Conservation (phyloP, 345 rosid species). For the Nasturtium officinale region DNA sequence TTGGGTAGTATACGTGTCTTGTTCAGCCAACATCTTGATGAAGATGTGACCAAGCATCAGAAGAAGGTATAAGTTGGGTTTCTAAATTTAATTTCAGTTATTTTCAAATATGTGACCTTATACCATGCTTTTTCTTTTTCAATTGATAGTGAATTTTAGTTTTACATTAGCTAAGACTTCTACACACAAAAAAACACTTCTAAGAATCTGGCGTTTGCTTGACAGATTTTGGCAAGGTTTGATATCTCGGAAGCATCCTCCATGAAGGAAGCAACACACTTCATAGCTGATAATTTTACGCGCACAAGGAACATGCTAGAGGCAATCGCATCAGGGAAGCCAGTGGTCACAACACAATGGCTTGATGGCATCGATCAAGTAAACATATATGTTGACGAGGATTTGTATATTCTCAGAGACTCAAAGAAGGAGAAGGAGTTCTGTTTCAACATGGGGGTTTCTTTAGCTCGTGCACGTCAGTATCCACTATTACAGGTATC, state of each 20-base stretch:
- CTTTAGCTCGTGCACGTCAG: constrained; percentile 70
- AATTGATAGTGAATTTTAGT: background rate
- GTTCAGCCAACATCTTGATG: constrained; percentile 90
- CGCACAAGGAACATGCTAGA: constrained; percentile 91
- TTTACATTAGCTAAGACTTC: constrained; percentile 1
- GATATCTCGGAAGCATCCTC: constrained; percentile 62
- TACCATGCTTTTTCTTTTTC: background rate
- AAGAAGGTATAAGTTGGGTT: constrained; percentile 60
- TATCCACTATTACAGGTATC: constrained; percentile 62
- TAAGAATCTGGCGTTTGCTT: constrained; percentile 28
- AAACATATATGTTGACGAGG: constrained; percentile 71
- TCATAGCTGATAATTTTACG: constrained; percentile 69
- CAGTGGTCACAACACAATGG: constrained; percentile 80
- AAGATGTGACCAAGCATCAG: constrained; percentile 70
- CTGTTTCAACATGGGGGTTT: constrained; percentile 74
- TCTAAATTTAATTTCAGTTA: constrained; percentile 4
- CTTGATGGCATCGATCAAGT: constrained; percentile 75
- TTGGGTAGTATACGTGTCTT: constrained; percentile 64
- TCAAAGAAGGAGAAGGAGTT: constrained; percentile 72
- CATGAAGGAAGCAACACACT: constrained; percentile 77
- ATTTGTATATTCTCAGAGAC: constrained; percentile 61
- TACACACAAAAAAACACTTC: constrained; percentile 14
- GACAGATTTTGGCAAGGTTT: constrained; percentile 71
- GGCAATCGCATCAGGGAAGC: constrained; percentile 86
- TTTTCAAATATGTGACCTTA: background rate